Percentiles rank a stretch among this genome's conserved stretches.
phyloP scores from a whole-genome alignment of 768 basidiomycete species.

The Lentinus tigrinus region DNA sequence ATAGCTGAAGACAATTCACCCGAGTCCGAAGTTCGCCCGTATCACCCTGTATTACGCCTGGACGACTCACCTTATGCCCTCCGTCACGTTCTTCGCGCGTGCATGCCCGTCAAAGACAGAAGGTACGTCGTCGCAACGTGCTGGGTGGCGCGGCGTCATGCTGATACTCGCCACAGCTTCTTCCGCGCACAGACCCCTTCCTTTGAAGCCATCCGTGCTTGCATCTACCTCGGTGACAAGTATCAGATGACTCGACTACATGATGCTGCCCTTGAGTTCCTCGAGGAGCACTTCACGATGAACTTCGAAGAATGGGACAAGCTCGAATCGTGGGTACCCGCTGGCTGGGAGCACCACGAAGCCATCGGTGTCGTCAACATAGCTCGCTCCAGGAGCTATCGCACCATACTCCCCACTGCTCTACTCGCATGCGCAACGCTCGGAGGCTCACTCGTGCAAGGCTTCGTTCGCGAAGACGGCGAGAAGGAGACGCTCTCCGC shows the following conservation, averaged over 20 bases:
- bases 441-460: not conserved
- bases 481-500: not conserved
- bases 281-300: slow-evolving; percentile 1
- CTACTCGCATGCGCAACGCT: not conserved
- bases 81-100: too few relatives aligned
- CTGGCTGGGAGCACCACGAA: not conserved
- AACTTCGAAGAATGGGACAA: not conserved
- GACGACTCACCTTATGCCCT: too few relatives aligned
- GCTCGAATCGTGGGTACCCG: too few relatives aligned
- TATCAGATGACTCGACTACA: slow-evolving; percentile 7
- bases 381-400: not conserved
- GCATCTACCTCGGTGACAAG: slow-evolving; percentile 12
- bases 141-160: too few relatives aligned
- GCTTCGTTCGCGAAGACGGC: slow-evolving; percentile 2
- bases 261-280: not conserved
- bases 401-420: not conserved
- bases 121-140: too few relatives aligned
- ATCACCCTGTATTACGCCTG: too few relatives aligned
- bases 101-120: too few relatives aligned
- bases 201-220: not conserved
- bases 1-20: too few relatives aligned
- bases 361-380: not conserved
- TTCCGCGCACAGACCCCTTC: too few relatives aligned
- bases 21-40: too few relatives aligned
- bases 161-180: too few relatives aligned